Percentiles rank a stretch among this genome's conserved stretches.
Evolutionary conservation across 306 rosid species (phyloP).

Genomic region (Vigna nakashimae): DNA sequence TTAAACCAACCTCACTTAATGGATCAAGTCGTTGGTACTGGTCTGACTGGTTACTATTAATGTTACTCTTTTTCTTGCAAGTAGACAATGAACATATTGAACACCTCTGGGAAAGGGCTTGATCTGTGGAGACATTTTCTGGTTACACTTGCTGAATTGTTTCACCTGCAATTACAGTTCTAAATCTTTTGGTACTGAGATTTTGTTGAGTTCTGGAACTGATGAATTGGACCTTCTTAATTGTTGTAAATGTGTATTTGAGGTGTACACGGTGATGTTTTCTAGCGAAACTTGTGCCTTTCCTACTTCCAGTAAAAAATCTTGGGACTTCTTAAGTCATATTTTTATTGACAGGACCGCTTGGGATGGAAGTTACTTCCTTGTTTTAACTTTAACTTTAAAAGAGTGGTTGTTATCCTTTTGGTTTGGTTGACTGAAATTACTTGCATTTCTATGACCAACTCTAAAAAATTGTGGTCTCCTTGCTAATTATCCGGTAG

Average conservation of each 20-base stretch:
- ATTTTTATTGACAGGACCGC: not conserved
- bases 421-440: not conserved
- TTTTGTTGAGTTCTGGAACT: not conserved
- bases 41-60: not conserved
- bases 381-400: not conserved
- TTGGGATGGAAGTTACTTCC: not conserved
- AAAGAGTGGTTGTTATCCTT: not conserved
- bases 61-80: constrained; percentile 1
- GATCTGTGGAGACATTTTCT: constrained; percentile 15
- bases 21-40: not conserved
- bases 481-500: not conserved
- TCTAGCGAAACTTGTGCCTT: not conserved
- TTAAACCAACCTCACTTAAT: too few relatives aligned
- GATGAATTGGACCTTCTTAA: constrained; percentile 3
- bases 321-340: not conserved
- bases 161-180: not conserved
- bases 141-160: constrained; percentile 6
- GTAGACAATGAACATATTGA: not conserved
- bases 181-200: not conserved
- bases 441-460: constrained; percentile 17
- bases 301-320: not conserved
- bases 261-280: not conserved
- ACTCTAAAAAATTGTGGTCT: not conserved
- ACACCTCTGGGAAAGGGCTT: constrained; percentile 1
- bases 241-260: not conserved